Percentiles rank a stretch among this genome's conserved stretches.
phyloP scores from a whole-genome alignment of 345 rosid genomes.

The Combretum micranthum region DNA sequence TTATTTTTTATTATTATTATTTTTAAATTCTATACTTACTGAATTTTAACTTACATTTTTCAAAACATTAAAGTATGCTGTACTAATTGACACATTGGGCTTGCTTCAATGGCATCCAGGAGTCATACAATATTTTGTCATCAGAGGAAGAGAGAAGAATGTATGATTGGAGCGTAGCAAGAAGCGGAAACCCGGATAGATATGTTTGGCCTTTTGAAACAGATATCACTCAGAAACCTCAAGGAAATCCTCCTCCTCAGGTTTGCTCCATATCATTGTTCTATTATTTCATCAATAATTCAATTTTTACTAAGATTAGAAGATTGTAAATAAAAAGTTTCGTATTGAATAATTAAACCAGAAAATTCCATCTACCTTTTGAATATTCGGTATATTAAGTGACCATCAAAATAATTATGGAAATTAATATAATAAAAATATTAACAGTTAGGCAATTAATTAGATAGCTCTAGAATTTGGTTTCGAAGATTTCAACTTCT shows the following conservation, averaged over 20 bases:
- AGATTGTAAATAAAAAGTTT: neutral
- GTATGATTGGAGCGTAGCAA: slow-evolving; percentile 91
- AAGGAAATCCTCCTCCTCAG: slow-evolving; percentile 53
- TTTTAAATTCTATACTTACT: too few species aligned
- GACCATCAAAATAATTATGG: too few species aligned
- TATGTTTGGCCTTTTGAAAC: slow-evolving; percentile 77
- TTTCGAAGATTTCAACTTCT: too few species aligned
- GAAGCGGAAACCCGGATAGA: slow-evolving; percentile 45
- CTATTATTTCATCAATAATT: neutral
- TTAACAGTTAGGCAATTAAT: too few species aligned
- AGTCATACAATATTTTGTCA: slow-evolving; percentile 59
- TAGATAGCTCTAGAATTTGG: too few species aligned
- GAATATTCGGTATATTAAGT: too few species aligned
- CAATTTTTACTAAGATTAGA: neutral
- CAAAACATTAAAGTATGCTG: too few species aligned
- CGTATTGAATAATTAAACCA: too few species aligned
- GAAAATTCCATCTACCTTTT: too few species aligned
- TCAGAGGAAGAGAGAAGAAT: slow-evolving; percentile 65
- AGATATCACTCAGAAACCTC: slow-evolving; percentile 38
- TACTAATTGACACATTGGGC: neutral
- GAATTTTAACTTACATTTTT: too few species aligned
- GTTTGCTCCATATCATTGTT: slow-evolving; percentile 2
- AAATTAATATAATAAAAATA: too few species aligned
- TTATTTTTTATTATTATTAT: too few species aligned
- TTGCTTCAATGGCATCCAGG: slow-evolving; percentile 24